phyloP scores from a whole-genome alignment of 768 basidiomycete genomes.

The Leucosporidium scottii region DNA sequence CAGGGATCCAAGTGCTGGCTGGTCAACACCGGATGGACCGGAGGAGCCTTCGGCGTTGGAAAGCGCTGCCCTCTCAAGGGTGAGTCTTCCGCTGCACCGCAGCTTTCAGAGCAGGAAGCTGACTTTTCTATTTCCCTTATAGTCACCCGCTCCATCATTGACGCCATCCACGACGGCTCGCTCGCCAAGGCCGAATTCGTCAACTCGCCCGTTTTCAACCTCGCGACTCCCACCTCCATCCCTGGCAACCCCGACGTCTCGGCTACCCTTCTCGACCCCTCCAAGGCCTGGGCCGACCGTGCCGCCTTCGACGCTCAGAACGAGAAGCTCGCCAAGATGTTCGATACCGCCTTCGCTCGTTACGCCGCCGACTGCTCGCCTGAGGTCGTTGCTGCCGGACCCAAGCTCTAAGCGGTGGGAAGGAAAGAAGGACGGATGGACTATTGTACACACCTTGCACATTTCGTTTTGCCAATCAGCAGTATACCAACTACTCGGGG shows the following conservation, averaged over 20 bases:
- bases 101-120: constrained; percentile 72
- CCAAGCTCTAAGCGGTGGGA: constrained; percentile 39
- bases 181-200: constrained; percentile 81
- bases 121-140: background rate
- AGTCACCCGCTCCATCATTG: constrained; percentile 86
- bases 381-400: constrained; percentile 76
- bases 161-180: constrained; percentile 80
- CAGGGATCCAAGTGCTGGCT: constrained; percentile 91
- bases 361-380: constrained; percentile 80
- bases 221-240: constrained; percentile 72
- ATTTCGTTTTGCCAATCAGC: too few species aligned
- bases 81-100: constrained; percentile 57
- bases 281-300: constrained; percentile 77
- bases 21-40: constrained; percentile 58
- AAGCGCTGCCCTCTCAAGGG: constrained; percentile 94
- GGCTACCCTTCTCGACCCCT: constrained; percentile 64
- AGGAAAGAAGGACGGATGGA: too few species aligned
- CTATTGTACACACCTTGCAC: too few species aligned
- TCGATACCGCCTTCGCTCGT: constrained; percentile 75
- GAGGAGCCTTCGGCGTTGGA: constrained; percentile 85
- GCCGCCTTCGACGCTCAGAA: constrained; percentile 84
- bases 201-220: constrained; percentile 60
- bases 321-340: constrained; percentile 84
- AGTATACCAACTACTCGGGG: too few species aligned
- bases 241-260: constrained; percentile 77